phyloP scores from a whole-genome alignment of 2,329 filamentous ascomycete species.

The Colletotrichum cuscutae region DNA sequence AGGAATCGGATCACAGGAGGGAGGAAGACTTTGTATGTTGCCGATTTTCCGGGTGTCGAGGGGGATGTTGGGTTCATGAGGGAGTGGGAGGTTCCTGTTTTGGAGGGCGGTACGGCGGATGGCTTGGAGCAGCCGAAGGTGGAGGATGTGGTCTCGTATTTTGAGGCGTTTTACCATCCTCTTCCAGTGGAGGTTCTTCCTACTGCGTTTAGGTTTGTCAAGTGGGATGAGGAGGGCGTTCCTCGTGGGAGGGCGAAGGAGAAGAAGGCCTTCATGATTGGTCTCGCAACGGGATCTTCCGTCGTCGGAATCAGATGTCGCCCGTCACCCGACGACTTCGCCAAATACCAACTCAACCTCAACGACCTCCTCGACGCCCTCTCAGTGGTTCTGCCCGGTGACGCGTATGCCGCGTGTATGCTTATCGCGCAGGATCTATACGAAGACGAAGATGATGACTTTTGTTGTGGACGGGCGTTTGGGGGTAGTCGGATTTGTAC shows the following conservation, averaged over 20 bases:
- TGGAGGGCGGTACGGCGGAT: constrained; percentile 20
- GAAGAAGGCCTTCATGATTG: constrained; percentile 45
- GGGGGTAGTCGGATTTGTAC: constrained; percentile 71
- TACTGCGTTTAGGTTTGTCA: constrained; percentile 53
- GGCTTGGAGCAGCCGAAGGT: constrained; percentile 37
- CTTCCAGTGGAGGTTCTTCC: constrained; percentile 59
- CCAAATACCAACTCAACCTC: constrained; percentile 65
- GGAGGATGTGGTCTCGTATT: constrained; percentile 48
- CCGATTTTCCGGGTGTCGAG: constrained; percentile 50
- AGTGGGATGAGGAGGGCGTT: constrained; percentile 52
- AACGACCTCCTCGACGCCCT: constrained; percentile 69
- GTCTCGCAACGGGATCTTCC: constrained; percentile 50
- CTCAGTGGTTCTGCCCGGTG: constrained; percentile 61
- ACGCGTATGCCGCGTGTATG: constrained; percentile 69
- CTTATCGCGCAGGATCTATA: constrained; percentile 72
- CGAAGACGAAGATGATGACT: constrained; percentile 73
- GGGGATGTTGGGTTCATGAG: constrained; percentile 50
- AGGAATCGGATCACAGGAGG: constrained; percentile 60
- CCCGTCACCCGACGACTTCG: constrained; percentile 56
- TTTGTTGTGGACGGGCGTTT: constrained; percentile 74
- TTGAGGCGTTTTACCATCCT: constrained; percentile 62
- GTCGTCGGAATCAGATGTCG: constrained; percentile 63
- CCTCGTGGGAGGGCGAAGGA: constrained; percentile 38
- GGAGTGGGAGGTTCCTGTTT: constrained; percentile 50
- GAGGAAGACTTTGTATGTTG: constrained; percentile 65